Evolutionary conservation across 495 filamentous ascomycete genomes (phyloP), one percentile per base, ranked within the genome.

Genomic region (Baudoinia panamericana): DNA sequence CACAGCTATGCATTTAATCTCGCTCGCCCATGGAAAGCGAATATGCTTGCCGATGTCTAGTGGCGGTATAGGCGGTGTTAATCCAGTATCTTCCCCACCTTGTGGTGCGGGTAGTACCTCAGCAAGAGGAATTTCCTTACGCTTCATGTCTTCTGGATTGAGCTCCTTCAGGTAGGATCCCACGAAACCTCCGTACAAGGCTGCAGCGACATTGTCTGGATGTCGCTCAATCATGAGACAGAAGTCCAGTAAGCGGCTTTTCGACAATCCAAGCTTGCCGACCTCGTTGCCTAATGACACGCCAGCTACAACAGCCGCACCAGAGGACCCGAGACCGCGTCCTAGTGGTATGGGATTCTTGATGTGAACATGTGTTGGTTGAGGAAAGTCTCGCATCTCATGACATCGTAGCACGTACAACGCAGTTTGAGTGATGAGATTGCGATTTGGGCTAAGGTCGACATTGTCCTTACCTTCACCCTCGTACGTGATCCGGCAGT

Each of bases 181-280:
- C 12, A 95, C 82, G 55, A 97, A 94, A n/a, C 90, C 90, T 31
- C 90, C 90, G 55, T 86, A 94, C 20, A 94, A 71, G 1, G 88
- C 85, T 0, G 90, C 90, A 44, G 84, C 92, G 23, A 97, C 83
- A 51, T 97, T 96, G 64, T 97, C 90, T 3, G 90, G 90, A 62
- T 97, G 90, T 20, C 88, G 77, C 61, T 96, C 88, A 71, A 52
- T 86, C 87, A 96, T 94, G 43, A 97, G 64, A 53, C 85, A 94
- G 55, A 81, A 97, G 60, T 96, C 90, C 53, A 96, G 75, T 58
- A 97, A 69, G 10, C 90, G 70, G 26, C 81, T 81, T 50, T 84
- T 83, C 28, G 71, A 75, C 39, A 97, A 63, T 4, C 78, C 75
- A 34, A 97, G 67, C 25, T 78, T 65, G 4, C 85, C 88, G 27